A percentile compares a stretch with the other conserved stretches of the same genome.
Evolutionary conservation across 2,329 filamentous ascomycete species (phyloP).

Genomic region (Ambrosiella xylebori): DNA sequence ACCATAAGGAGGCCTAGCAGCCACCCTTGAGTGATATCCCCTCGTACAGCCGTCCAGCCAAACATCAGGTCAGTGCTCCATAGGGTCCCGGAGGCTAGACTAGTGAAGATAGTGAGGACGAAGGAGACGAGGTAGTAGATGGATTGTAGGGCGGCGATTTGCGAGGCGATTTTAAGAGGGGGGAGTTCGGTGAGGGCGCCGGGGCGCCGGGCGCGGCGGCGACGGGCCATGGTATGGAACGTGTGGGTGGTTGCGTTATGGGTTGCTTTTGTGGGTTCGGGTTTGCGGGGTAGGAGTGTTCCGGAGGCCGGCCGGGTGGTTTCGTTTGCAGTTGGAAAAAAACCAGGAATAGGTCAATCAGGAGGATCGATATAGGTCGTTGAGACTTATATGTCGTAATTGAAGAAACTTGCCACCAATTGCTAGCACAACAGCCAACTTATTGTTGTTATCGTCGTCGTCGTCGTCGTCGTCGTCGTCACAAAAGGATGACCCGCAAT

Average conservation of each 20-base stretch:
- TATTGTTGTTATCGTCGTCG: too few species aligned
- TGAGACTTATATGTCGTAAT: too few species aligned
- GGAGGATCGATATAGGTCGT: too few species aligned
- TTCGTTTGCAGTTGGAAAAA: too few species aligned
- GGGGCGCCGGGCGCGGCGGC: constrained; percentile 39
- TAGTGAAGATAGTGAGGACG: constrained; percentile 39
- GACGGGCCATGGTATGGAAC: constrained; percentile 30
- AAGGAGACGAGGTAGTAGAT: constrained; percentile 36
- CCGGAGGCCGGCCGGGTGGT: neutral
- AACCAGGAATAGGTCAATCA: too few species aligned
- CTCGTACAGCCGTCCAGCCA: constrained; percentile 40
- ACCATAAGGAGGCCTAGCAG: constrained; percentile 40
- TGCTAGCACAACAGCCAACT: too few species aligned
- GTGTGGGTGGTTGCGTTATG: neutral
- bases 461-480: too few species aligned
- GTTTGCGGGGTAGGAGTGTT: neutral
- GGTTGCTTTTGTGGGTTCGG: neutral
- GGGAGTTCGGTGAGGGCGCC: constrained; percentile 45
- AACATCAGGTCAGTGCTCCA: constrained; percentile 39
- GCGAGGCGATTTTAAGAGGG: constrained; percentile 39
- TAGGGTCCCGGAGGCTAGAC: constrained; percentile 37
- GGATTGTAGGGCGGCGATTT: constrained; percentile 39
- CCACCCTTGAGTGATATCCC: constrained; percentile 46
- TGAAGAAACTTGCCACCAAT: too few species aligned
- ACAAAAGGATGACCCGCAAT: neutral